Conservation (phyloP, 305 asterid genomes). For the Euphrasia arctica region DNA sequence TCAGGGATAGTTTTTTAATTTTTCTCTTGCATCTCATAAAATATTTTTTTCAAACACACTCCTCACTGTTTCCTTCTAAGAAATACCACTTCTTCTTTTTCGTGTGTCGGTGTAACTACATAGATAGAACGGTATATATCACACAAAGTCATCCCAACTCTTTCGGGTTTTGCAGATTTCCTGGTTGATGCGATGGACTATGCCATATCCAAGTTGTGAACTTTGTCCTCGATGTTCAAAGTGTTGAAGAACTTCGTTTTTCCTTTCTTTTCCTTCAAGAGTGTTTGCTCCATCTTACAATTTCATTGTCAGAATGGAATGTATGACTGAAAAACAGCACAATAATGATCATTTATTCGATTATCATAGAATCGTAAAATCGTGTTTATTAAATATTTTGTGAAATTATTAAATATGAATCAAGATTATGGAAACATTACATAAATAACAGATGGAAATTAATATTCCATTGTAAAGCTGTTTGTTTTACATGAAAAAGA, state of each 20-base stretch:
- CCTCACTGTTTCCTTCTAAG: no score
- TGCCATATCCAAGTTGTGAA: slow-evolving; percentile 62
- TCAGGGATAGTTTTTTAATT: neutral
- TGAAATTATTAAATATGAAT: no score
- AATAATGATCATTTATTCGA: neutral
- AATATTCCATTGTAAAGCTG: neutral
- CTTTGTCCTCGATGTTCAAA: neutral
- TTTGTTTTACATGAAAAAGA: slow-evolving; percentile 2
- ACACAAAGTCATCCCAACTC: neutral
- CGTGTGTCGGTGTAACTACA: no score
- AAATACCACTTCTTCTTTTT: no score
- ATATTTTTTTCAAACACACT: no score
- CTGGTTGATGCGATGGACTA: slow-evolving; percentile 87
- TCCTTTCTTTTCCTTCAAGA: no score
- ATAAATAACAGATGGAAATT: no score
- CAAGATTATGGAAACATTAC: no score
- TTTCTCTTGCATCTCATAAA: no score
- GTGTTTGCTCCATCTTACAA: no score
- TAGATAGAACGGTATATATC: no score
- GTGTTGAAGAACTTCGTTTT: neutral
- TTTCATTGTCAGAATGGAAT: no score
- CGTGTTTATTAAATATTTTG: neutral
- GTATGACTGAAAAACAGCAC: neutral
- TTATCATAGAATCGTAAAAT: neutral
- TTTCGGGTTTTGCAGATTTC: slow-evolving; percentile 55